Conservation (phyloP, 1,284 basidiomycete species). For the Ustilago tritici region DNA sequence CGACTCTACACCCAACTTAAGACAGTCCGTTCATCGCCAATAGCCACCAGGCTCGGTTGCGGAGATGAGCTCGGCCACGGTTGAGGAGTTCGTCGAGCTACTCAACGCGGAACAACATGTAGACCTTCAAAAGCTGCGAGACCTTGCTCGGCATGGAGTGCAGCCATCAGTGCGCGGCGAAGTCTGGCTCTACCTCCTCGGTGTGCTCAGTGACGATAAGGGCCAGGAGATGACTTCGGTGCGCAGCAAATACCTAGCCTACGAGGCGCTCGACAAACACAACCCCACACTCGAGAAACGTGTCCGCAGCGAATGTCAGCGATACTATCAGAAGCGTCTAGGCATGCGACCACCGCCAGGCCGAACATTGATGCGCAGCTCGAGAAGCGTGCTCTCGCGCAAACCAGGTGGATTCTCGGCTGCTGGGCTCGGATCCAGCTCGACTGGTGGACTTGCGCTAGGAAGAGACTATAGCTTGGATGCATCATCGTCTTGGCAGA, state of each 20-base stretch:
- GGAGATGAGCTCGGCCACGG: slow-evolving; percentile 57
- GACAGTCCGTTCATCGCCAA: background rate
- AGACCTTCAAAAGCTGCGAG: slow-evolving; percentile 63
- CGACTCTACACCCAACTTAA: background rate
- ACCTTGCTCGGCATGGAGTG: slow-evolving; percentile 65
- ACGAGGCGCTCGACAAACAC: slow-evolving; percentile 65
- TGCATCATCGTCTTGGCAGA: background rate
- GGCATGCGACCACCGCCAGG: slow-evolving; percentile 45
- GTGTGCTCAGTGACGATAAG: slow-evolving; percentile 67
- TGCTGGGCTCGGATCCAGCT: background rate
- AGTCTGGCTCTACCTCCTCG: slow-evolving; percentile 68
- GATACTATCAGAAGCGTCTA: slow-evolving; percentile 65
- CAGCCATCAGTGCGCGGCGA: slow-evolving; percentile 66
- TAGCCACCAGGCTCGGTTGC: background rate
- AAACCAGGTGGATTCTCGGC: slow-evolving; percentile 32
- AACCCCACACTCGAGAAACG: slow-evolving; percentile 62
- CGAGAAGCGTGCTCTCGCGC: slow-evolving; percentile 27
- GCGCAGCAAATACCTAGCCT: slow-evolving; percentile 64
- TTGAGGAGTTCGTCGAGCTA: slow-evolving; percentile 64
- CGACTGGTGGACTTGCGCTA: background rate
- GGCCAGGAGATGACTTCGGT: slow-evolving; percentile 68
- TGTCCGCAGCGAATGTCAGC: slow-evolving; percentile 60
- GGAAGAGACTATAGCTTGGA: slow-evolving; percentile 21
- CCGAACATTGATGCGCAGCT: slow-evolving; percentile 42
- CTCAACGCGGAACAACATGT: slow-evolving; percentile 67